A percentile compares a stretch with the other conserved stretches of the same genome.
phyloP scores from a whole-genome alignment of 2,329 filamentous ascomycete genomes.

The Cordyceps militaris region DNA sequence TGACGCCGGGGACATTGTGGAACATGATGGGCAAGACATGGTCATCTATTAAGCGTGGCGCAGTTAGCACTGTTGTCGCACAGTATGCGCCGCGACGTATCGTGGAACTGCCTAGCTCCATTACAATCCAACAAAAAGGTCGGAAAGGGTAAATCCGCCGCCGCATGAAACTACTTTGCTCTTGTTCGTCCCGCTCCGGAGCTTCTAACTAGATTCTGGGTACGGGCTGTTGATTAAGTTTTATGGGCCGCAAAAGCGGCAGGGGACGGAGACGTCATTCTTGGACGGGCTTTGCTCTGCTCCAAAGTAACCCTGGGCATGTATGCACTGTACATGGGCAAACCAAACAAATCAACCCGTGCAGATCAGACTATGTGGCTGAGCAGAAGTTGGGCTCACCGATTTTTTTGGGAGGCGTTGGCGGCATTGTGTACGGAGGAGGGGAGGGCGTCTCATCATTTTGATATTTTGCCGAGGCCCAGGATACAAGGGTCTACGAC shows the following conservation, averaged over 20 bases:
- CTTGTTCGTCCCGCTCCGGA: too few relatives aligned
- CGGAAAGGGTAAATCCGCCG: too few relatives aligned
- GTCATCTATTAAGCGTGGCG: conserved; percentile 68
- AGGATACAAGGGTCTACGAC: neutral
- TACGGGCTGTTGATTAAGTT: neutral
- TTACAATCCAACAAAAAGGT: neutral
- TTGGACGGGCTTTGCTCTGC: neutral
- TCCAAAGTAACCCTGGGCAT: neutral
- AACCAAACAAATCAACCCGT: neutral
- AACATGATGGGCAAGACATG: conserved; percentile 81
- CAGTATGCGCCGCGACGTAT: neutral
- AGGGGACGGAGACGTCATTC: neutral
- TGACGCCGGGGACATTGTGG: conserved; percentile 67
- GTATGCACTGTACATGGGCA: neutral
- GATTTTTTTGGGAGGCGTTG: too few relatives aligned
- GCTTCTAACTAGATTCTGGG: neutral
- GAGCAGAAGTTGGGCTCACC: neutral
- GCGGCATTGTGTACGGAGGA: neutral
- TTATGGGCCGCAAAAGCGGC: conserved; percentile 6
- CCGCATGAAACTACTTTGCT: too few relatives aligned
- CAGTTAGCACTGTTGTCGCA: neutral
- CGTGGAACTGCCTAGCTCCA: neutral
- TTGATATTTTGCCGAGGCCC: neutral
- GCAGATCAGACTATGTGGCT: neutral
- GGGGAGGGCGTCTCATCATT: neutral